These are phyloP conservation scores for Boletus reticulatus DNA, from an alignment of 768 basidiomycete genomes.

Conservation along the genomic window DNA sequence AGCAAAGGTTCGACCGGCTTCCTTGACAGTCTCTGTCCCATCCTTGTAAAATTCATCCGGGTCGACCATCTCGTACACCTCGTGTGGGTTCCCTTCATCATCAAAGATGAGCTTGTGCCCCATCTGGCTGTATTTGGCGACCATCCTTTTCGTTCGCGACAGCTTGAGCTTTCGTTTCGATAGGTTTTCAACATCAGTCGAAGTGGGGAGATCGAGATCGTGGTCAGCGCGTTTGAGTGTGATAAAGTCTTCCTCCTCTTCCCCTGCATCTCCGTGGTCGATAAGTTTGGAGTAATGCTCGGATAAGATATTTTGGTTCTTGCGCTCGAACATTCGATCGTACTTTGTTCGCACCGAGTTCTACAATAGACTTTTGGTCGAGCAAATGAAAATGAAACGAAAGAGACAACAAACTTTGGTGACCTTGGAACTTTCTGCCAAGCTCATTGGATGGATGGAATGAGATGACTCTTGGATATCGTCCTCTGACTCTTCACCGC, in stretches of 20 bases:
- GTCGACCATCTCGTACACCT: conserved; percentile 80
- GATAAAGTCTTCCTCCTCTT: conserved; percentile 80
- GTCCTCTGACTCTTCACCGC: conserved; percentile 26
- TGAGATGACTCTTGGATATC: conserved; percentile 2
- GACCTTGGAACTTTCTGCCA: conserved; percentile 23
- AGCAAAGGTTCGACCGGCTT: conserved; percentile 67
- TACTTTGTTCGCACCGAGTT: conserved; percentile 81
- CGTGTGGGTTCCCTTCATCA: conserved; percentile 77
- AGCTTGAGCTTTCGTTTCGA: conserved; percentile 87
- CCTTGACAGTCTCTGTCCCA: conserved; percentile 60
- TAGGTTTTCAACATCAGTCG: conserved; percentile 44
- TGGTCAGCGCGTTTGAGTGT: conserved; percentile 92
- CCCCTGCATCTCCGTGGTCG: conserved; percentile 53
- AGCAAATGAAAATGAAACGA: neutral
- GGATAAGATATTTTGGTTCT: conserved; percentile 90
- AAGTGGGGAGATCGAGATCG: conserved; percentile 59
- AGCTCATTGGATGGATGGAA: neutral
- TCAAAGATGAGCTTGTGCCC: conserved; percentile 86
- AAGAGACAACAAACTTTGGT: conserved; percentile 39
- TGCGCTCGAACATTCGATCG: conserved; percentile 96
- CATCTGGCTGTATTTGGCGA: conserved; percentile 56
- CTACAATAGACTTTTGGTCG: conserved; percentile 18
- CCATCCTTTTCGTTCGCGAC: conserved; percentile 68
- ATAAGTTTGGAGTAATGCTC: conserved; percentile 88
- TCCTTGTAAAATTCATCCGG: conserved; percentile 71